Conservation (phyloP, 257 asterid genomes). For the Solanum tarapatanum region DNA sequence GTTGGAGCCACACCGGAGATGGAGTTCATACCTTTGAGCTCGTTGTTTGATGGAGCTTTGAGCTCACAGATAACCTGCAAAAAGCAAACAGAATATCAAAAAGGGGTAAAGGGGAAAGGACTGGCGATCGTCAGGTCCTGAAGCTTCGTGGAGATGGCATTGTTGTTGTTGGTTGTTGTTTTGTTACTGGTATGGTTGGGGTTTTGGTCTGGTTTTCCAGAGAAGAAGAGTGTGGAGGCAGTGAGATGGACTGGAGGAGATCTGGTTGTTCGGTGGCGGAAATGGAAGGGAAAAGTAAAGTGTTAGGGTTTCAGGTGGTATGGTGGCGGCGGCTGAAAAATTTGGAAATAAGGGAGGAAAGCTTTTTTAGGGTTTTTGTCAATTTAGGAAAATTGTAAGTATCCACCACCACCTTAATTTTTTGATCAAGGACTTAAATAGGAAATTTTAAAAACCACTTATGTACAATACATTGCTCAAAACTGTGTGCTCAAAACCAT, state of each 20-base stretch:
- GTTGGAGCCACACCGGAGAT: not conserved
- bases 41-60: not conserved
- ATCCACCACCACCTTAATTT: not conserved
- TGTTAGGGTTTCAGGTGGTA: not conserved
- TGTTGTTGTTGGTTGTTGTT: not conserved
- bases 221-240: not conserved
- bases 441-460: not conserved
- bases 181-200: not conserved
- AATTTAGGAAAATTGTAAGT: not conserved
- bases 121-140: too few relatives aligned
- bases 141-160: not conserved
- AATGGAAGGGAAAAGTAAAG: not conserved
- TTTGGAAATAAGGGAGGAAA: not conserved
- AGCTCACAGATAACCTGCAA: too few relatives aligned
- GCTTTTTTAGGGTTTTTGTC: not conserved
- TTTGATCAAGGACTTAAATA: not conserved
- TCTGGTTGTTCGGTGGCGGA: not conserved
- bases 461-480: not conserved
- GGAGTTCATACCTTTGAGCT: too few relatives aligned
- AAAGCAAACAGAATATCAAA: too few relatives aligned
- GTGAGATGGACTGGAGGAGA: not conserved
- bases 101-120: not conserved
- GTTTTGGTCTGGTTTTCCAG: not conserved
- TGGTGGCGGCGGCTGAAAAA: not conserved
- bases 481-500: not conserved